A percentile compares a stretch with the other conserved stretches of the same genome.
These are phyloP conservation scores for Mycocentrospora acerina DNA, from an alignment of 2,329 filamentous ascomycete species.

Conservation along the genomic window DNA sequence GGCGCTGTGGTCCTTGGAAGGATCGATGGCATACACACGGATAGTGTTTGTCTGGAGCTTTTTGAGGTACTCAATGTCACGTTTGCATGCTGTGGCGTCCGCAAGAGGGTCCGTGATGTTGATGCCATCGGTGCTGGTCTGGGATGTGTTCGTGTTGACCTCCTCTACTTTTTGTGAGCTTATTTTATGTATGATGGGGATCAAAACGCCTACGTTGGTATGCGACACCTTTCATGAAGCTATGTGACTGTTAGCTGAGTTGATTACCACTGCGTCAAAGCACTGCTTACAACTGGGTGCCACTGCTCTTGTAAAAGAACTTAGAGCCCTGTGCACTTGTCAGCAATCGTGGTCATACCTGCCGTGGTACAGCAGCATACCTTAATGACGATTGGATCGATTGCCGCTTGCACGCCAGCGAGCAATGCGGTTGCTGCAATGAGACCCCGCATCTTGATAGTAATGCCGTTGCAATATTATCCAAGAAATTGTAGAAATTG, in stretches of 20 bases:
- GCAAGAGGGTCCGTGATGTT: slow-evolving; percentile 82
- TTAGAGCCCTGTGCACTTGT: slow-evolving; percentile 63
- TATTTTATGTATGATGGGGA: not conserved
- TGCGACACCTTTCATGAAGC: slow-evolving; percentile 87
- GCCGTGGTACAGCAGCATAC: slow-evolving; percentile 42
- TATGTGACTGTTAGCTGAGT: slow-evolving; percentile 30
- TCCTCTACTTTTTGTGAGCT: slow-evolving; percentile 55
- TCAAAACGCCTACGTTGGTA: slow-evolving; percentile 66
- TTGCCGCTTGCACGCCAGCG: slow-evolving; percentile 54
- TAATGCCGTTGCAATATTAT: slow-evolving; percentile 21
- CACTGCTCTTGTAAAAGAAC: slow-evolving; percentile 86
- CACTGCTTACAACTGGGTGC: slow-evolving; percentile 61
- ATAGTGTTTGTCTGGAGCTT: slow-evolving; percentile 87
- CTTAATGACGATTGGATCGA: slow-evolving; percentile 71
- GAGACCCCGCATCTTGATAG: slow-evolving; percentile 57
- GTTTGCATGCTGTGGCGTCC: slow-evolving; percentile 69
- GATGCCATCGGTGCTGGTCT: slow-evolving; percentile 47
- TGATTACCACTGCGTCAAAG: not conserved
- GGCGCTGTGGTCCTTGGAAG: slow-evolving; percentile 70
- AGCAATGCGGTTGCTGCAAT: slow-evolving; percentile 54
- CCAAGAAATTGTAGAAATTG: slow-evolving; percentile 28
- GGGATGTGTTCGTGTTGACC: slow-evolving; percentile 53
- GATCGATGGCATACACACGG: slow-evolving; percentile 91
- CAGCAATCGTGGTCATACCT: slow-evolving; percentile 7
- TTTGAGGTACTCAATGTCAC: slow-evolving; percentile 80